These are phyloP conservation scores for Penicillium sp. DNA, from an alignment of 2,329 filamentous ascomycete species.

Conservation along the genomic window DNA sequence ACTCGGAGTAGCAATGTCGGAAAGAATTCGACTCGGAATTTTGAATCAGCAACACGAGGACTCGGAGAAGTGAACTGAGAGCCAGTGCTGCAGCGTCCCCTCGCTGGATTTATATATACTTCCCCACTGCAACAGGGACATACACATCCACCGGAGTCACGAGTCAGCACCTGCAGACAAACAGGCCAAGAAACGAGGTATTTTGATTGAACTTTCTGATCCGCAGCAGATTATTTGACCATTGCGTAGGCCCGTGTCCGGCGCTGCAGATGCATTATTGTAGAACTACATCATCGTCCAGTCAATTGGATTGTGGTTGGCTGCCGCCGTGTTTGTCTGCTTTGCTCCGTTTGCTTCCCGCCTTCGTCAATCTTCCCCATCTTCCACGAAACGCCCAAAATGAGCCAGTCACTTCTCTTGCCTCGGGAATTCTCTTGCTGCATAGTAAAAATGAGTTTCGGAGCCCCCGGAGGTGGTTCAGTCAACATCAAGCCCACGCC, in stretches of 20 bases:
- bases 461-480: constrained; percentile 69
- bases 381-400: not conserved
- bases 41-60: too few species aligned
- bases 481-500: constrained; percentile 70
- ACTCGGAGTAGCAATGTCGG: constrained; percentile 1
- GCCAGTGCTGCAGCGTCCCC: too few species aligned
- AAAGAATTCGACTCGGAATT: not conserved
- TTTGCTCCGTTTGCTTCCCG: constrained; percentile 37
- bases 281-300: constrained; percentile 14
- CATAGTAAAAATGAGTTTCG: constrained; percentile 58
- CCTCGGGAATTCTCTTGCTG: not conserved
- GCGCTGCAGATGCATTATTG: not conserved
- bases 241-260: not conserved
- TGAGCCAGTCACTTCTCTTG: not conserved
- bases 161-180: too few species aligned
- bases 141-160: not conserved
- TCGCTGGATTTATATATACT: constrained; percentile 15
- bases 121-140: not conserved
- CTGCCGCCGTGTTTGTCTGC: constrained; percentile 26
- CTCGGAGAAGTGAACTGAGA: too few species aligned
- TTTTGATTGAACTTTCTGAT: not conserved
- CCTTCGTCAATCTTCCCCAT: not conserved
- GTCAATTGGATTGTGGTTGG: constrained; percentile 17
- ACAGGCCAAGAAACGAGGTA: not conserved
- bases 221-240: not conserved